These are phyloP conservation scores for Geopyxis carbonaria DNA, from an alignment of 495 filamentous ascomycete genomes.

Conservation along the genomic window DNA sequence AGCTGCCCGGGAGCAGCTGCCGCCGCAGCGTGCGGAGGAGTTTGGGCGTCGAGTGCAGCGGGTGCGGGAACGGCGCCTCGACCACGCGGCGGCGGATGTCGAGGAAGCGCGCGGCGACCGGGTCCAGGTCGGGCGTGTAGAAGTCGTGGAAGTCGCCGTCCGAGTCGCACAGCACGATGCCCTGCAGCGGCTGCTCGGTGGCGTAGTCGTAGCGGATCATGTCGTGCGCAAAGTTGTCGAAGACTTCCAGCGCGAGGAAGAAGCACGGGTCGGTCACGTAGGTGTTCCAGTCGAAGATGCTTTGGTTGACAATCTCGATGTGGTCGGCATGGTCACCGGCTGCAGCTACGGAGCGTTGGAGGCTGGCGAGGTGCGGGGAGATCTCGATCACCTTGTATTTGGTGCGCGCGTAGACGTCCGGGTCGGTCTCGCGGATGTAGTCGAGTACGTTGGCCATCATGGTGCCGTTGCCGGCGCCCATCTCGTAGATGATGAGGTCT, in stretches of 20 bases:
- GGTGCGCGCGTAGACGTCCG: conserved; percentile 84
- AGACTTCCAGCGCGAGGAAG: conserved; percentile 95
- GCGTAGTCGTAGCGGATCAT: conserved; percentile 65
- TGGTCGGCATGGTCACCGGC: conserved; percentile 58
- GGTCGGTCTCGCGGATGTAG: conserved; percentile 78
- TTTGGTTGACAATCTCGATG: conserved; percentile 85
- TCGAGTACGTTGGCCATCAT: conserved; percentile 97
- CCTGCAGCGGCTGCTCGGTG: conserved; percentile 66
- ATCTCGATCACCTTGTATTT: conserved; percentile 95
- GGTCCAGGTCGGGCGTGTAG: conserved; percentile 63
- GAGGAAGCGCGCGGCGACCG: conserved; percentile 65
- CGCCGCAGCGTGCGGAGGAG: conserved; percentile 40
- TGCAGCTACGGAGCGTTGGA: conserved; percentile 45
- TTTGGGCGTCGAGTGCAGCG: conserved; percentile 36
- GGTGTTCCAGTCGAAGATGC: conserved; percentile 82
- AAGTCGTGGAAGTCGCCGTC: conserved; percentile 89
- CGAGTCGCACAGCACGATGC: conserved; percentile 65
- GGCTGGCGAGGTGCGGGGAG: conserved; percentile 53
- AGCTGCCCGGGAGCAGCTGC: conserved; percentile 43
- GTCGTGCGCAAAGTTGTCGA: conserved; percentile 97
- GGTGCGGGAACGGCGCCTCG: conserved; percentile 35
- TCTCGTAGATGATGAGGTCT: conserved; percentile 96
- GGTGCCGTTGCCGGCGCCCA: conserved; percentile 93
- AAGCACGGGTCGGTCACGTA: conserved; percentile 83
- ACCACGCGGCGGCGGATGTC: conserved; percentile 51